These are phyloP conservation scores for Xylaria scruposa DNA, from an alignment of 495 filamentous ascomycete species.

Conservation along the genomic window DNA sequence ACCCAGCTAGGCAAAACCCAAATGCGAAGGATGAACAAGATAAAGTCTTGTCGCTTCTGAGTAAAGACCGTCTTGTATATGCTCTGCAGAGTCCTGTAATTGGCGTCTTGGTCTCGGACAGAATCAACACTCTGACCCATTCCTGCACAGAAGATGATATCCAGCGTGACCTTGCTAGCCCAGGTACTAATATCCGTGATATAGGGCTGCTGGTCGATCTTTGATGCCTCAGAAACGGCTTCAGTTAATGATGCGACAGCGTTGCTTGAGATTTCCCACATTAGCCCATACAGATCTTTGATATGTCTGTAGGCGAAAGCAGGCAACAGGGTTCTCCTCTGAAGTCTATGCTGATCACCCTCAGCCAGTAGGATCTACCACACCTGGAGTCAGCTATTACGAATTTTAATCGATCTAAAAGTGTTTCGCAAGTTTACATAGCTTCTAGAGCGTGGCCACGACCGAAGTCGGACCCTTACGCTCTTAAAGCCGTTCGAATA, in stretches of 20 bases:
- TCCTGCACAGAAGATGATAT: conserved; percentile 75
- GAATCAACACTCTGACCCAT: conserved; percentile 74
- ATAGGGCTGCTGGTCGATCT: conserved; percentile 35
- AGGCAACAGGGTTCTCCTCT: conserved; percentile 73
- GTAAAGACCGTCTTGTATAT: conserved; percentile 65
- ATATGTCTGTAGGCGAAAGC: conserved; percentile 78
- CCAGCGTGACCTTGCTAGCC: conserved; percentile 71
- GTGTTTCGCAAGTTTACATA: background rate
- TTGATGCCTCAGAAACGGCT: conserved; percentile 40
- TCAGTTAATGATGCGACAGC: conserved; percentile 41
- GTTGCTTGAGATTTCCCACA: conserved; percentile 67
- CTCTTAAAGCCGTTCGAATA: background rate
- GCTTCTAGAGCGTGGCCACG: background rate
- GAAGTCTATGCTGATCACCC: conserved; percentile 74
- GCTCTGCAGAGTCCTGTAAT: conserved; percentile 59
- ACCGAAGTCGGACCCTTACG: background rate
- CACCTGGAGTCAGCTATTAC: background rate
- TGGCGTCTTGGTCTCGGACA: conserved; percentile 60
- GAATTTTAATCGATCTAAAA: background rate
- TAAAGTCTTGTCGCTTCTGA: conserved; percentile 35
- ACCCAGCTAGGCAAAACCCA: conserved; percentile 53
- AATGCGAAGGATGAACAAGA: conserved; percentile 46
- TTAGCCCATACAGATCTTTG: conserved; percentile 75
- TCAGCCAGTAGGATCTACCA: conserved; percentile 67
- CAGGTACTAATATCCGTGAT: conserved; percentile 65